These are phyloP conservation scores for Vachellia pachyceras DNA, from an alignment of 306 rosid species.

Conservation along the genomic window DNA sequence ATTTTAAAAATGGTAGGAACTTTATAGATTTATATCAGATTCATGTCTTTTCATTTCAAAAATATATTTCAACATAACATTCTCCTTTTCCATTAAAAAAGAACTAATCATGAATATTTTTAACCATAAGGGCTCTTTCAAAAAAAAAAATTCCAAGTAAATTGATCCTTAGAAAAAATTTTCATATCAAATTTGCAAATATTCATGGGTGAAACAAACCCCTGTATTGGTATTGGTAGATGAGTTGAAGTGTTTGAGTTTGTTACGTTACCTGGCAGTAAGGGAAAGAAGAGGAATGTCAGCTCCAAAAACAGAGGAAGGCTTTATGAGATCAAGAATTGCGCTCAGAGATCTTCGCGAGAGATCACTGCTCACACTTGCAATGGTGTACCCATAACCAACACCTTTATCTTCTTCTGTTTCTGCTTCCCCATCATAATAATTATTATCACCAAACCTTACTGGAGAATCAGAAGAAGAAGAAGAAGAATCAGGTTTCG, in stretches of 20 bases:
- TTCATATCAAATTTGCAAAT: no score
- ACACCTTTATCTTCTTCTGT: conserved; percentile 1
- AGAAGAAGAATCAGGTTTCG: background rate
- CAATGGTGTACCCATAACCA: conserved; percentile 72
- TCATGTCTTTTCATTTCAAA: no score
- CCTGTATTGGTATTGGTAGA: background rate
- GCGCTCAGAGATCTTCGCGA: conserved; percentile 51
- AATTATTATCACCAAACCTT: background rate
- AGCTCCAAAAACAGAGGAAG: conserved; percentile 64
- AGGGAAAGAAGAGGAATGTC: conserved; percentile 66
- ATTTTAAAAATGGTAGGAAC: no score
- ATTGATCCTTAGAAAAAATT: no score
- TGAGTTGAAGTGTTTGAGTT: background rate
- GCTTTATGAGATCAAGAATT: conserved; percentile 59
- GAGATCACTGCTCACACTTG: conserved; percentile 33
- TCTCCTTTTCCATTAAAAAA: no score
- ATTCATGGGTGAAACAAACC: no score
- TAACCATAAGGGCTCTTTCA: no score
- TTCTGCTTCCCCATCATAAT: background rate
- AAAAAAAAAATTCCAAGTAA: no score
- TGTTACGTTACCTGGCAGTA: conserved; percentile 54
- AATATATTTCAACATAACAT: no score
- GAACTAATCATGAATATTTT: no score
- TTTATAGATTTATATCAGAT: no score
- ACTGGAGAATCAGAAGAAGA: background rate